Base-by-base conservation (phyloP, 2,329 filamentous ascomycete species). In the Hypoxylon sp. region DNA sequence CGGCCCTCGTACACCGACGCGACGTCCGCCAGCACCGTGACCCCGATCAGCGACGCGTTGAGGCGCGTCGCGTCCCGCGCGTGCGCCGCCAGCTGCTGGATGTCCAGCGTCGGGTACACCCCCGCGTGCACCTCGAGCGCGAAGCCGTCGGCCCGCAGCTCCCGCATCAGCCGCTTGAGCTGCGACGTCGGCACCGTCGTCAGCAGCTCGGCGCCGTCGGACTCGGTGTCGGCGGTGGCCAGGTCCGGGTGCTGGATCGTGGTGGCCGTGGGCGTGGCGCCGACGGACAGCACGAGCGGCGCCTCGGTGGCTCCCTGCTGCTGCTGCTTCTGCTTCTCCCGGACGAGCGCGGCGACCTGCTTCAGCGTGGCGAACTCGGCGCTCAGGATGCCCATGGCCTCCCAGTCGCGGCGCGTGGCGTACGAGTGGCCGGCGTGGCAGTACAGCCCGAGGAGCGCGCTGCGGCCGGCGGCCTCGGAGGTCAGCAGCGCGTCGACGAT, bases 1-100 rank as follows among this genome's bases (percentile, higher is more conserved):
- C 88, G 83, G 9, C 78, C 77, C 0, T 84, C 79, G 69, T 95
- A 95, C 1, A 88, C 71, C 52, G 85, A 87, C 29, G 85, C 83
- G 0, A 94, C 83, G 70, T 95, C 90, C 0, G 86, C 84, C n/a
- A 93, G 74, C 8, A 93, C 80, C 0, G 83, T 86, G 26, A 92
- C 75, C 1, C 83, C 89, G 24, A 94, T 80, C 65, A 87, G 83
- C 2, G 79, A 72, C 61, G 80, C 79, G 11, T 78, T 80, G 6
- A 85, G 75, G 4, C 67, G 73, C 18, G 69, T 69, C 10, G 69
- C 63, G 59, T 78, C 66, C 47, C 75, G 70, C 3, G 89, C 87
- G 66, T 88, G 84, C 0, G 90, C 91, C 1, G 89, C 86, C 1
- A 94, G 78, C 72, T 95, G 91, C 72, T 95, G 91, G 66, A 93